Percentiles rank a stretch among this genome's conserved stretches.
These are phyloP conservation scores for Oryza rufipogon DNA, from an alignment of 176 grass and related monocot genomes.

Conservation along the genomic window DNA sequence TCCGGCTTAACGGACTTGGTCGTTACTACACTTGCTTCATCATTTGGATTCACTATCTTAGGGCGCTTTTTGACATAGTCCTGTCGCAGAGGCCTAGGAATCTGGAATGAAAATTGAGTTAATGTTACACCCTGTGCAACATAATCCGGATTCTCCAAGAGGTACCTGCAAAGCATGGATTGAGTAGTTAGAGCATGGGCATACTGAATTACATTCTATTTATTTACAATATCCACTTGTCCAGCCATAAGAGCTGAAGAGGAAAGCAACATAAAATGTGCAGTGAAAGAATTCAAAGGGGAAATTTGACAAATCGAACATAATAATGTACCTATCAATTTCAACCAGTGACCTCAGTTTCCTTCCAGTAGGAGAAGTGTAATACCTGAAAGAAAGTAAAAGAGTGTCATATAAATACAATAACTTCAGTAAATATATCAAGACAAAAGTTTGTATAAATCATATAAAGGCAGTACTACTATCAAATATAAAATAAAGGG, in stretches of 20 bases:
- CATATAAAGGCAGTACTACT: background rate
- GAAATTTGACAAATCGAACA: constrained; percentile 2
- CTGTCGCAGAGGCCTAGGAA: constrained; percentile 73
- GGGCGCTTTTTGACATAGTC: constrained; percentile 72
- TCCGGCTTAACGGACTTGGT: constrained; percentile 49
- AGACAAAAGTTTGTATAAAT: constrained; percentile 14
- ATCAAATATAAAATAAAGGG: background rate
- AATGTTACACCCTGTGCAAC: constrained; percentile 58
- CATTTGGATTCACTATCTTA: constrained; percentile 44
- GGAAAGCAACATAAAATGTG: constrained; percentile 2
- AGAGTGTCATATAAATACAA: background rate
- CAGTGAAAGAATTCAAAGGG: constrained; percentile 2
- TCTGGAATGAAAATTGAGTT: constrained; percentile 76
- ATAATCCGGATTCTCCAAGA: constrained; percentile 64
- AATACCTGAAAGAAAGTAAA: constrained; percentile 64
- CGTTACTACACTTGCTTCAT: constrained; percentile 38
- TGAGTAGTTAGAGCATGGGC: constrained; percentile 17
- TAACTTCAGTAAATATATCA: constrained; percentile 22
- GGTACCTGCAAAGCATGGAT: constrained; percentile 58
- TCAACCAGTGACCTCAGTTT: constrained; percentile 78
- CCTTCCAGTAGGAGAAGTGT: constrained; percentile 71
- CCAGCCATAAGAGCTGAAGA: constrained; percentile 16
- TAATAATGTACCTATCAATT: constrained; percentile 58
- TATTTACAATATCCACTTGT: constrained; percentile 23
- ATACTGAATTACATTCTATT: constrained; percentile 25